Base-by-base conservation (phyloP, 768 basidiomycete genomes). In the Roridomyces roridus region DNA sequence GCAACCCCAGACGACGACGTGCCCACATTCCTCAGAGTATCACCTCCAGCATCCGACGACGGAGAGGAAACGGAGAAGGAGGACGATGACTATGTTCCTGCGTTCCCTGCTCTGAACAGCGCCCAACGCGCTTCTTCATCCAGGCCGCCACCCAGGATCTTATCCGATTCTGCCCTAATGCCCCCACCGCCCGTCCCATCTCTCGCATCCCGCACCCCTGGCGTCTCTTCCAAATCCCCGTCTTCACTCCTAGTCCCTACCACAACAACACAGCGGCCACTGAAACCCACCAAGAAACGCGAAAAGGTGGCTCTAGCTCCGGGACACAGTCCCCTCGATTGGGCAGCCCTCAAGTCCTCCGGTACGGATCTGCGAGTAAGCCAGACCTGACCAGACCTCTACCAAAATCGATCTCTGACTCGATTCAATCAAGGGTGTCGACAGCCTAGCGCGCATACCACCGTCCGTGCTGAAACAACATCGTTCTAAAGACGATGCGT, bases 321-420 rank as follows among this genome's bases (percentile, higher is more conserved):
- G 2, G 97, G 97, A 6, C 90, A 89, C 71, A 91, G 92, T 59
- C 86, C 94, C 10, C 72, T 99, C 25, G 97, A 99, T 72, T 99
- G 96, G 96, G 95, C 94, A 2, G 85, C 81, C 42, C 74, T 97
- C 55, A 95, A 96, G 71, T 75, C 85, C 4, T 93, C 89, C 6
- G 95, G 95, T 1, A 67, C 75, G 50, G 87, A 97, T 78, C 72
- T 98, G 7, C 76, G 92, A 49, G 94, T 95, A 64, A 53, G 83
- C 73, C 20, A 31, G 28, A 36, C 49, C 5, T 25, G 25, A 36
- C 40, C 17, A 25, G 48, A 35, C 43, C 29, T 37, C n/a, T 35
- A n/a, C 59, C 44, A 59, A 64, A 37, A 56, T 34, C 34, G 52
- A 29, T 46, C 39, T 35, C 49, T 21, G 57, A 46, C 48, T n/a